Evolutionary conservation across 2,329 filamentous ascomycete genomes (phyloP), one percentile per base, ranked within the genome.

Genomic region (Graphilbum sp.): DNA sequence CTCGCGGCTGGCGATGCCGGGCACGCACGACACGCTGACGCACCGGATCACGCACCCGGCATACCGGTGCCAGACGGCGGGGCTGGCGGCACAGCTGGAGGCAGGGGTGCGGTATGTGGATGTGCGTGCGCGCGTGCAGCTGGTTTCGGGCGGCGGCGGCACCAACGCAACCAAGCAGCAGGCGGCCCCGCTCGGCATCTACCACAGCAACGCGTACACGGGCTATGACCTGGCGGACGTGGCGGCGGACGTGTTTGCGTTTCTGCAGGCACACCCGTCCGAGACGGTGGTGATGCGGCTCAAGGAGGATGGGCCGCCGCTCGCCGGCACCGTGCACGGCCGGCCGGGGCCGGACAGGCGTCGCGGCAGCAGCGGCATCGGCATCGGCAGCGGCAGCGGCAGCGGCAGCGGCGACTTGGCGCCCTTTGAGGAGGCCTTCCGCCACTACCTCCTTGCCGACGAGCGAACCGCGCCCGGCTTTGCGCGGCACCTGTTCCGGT

Each of bases 11-110:
- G 66, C 63, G 34, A 59, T 69, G 41, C 66, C 66, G 0, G 66
- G 66, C 23, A 68, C 66, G 2, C 66, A 69, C 52, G 65, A 69
- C 49, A 67, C 65, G 19, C 61, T 69, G 60, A 68, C 66, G 16
- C 64, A 61, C 44, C 48, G 52, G 33, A 52, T 64, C 39, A 46
- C 49, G 32, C 52, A 56, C 41, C 35, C 45, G 20, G 39, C 42
- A 9, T 56, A 61, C 36, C 58, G 64, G 48, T 67, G 64, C 47
- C 66, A 70, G 51, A 67, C 65, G 47, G 55, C 55, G 45, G 57
- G 58, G 44, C 54, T 70, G 18, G 46, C 42, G 13, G 54, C 52
- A 15, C 66, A 69, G 50, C 58, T 69, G 32, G 39, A 48, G 25
- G 58, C 61, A 2, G 66, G 66, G 9, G 46, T 69, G 50, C 59